phyloP scores from a whole-genome alignment of 2,329 filamentous ascomycete genomes.

The Calonectria multiphialidica region DNA sequence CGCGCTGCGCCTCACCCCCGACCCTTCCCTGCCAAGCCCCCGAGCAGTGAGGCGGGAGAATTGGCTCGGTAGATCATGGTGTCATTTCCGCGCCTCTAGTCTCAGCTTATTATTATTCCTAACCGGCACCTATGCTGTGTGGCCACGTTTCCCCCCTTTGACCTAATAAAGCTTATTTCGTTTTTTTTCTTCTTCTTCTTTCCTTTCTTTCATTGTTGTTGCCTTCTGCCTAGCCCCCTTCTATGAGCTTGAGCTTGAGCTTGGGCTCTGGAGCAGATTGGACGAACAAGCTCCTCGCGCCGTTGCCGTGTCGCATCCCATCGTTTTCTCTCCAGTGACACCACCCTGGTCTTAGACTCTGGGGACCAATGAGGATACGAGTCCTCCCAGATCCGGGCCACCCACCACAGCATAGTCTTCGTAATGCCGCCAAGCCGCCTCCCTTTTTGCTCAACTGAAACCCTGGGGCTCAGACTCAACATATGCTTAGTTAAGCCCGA shows the following conservation, averaged over 20 bases:
- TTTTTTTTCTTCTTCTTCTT: not conserved
- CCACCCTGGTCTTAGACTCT: not conserved
- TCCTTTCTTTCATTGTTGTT: too few relatives aligned
- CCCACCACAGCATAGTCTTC: too few relatives aligned
- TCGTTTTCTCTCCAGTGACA: too few relatives aligned
- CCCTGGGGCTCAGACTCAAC: not conserved
- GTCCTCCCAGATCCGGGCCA: not conserved
- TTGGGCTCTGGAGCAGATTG: too few relatives aligned
- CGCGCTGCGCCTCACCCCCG: not conserved
- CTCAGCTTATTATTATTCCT: constrained; percentile 1
- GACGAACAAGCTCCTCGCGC: too few relatives aligned
- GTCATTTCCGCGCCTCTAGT: constrained; percentile 8
- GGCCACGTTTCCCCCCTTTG: constrained; percentile 1
- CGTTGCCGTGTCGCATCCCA: not conserved
- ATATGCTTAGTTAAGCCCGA: constrained; percentile 2
- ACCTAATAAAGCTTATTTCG: not conserved
- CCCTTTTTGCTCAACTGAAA: not conserved
- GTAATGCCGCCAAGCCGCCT: not conserved
- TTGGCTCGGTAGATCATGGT: not conserved
- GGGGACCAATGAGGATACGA: not conserved
- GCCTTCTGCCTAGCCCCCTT: not conserved
- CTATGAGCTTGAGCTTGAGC: too few relatives aligned
- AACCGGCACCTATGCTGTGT: not conserved
- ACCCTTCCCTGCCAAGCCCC: constrained; percentile 9
- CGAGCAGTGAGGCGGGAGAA: not conserved